A percentile compares a stretch with the other conserved stretches of the same genome.
Conservation (phyloP, 179 eudicot genomes). For the Kewa caespitosa region DNA sequence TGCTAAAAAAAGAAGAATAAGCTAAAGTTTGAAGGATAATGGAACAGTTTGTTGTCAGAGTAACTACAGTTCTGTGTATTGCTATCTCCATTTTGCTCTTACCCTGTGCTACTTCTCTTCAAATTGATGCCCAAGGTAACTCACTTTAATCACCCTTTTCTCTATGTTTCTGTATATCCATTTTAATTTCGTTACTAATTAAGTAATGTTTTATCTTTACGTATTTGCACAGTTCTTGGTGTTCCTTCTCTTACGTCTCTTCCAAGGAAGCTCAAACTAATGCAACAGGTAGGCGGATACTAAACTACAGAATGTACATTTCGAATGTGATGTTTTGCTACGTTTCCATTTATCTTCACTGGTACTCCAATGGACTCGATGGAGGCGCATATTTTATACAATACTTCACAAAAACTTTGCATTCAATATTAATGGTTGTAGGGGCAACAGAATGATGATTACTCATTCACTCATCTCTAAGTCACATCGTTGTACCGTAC, state of each 20-base stretch:
- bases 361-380: no score
- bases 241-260: not conserved
- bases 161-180: not conserved
- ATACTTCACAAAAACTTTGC: no score
- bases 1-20: not conserved
- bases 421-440: no score
- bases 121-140: conserved; percentile 12
- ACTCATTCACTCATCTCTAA: no score
- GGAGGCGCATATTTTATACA: no score
- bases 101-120: conserved; percentile 18
- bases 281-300: conserved; percentile 25
- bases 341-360: not conserved
- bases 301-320: no score
- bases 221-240: not conserved
- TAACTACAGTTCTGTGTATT: conserved; percentile 14
- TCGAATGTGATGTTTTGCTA: no score
- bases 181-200: not conserved
- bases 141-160: not conserved
- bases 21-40: no score
- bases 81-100: conserved; percentile 9
- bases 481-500: no score
- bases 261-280: conserved; percentile 25
- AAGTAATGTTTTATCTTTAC: not conserved
- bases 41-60: not conserved
- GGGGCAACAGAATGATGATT: no score